A percentile compares a stretch with the other conserved stretches of the same genome.
These are phyloP conservation scores for Elongisporangium prolatum DNA, from an alignment of 352 stramenopile genomes.

Conservation along the genomic window DNA sequence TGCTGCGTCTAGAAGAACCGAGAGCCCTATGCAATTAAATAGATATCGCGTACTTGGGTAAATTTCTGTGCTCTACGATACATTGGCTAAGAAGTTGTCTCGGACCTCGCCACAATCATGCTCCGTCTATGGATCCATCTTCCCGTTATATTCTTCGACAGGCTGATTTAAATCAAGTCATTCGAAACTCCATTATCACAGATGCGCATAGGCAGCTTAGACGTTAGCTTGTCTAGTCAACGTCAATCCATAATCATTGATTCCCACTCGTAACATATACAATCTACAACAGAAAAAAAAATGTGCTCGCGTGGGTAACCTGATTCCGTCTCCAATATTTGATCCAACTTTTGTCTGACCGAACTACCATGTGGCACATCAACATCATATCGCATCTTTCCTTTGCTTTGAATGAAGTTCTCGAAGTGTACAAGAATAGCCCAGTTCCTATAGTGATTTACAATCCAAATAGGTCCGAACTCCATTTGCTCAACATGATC, in stretches of 20 bases:
- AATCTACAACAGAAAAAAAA: slow-evolving; percentile 2
- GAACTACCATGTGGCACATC: background rate
- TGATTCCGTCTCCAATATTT: slow-evolving; percentile 3
- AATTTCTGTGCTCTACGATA: too few species aligned
- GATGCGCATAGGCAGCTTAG: slow-evolving; percentile 4
- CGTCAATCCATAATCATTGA: background rate
- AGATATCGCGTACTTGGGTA: too few species aligned
- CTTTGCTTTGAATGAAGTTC: slow-evolving; percentile 6
- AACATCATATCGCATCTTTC: slow-evolving; percentile 5
- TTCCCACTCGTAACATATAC: background rate
- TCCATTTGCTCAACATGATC: slow-evolving; percentile 20
- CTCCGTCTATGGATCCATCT: background rate
- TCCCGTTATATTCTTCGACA: slow-evolving; percentile 6
- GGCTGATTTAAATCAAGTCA: background rate
- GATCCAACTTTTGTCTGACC: background rate
- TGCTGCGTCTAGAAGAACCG: too few species aligned
- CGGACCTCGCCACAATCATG: too few species aligned
- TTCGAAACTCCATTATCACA: background rate
- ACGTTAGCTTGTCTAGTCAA: background rate
- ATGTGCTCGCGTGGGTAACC: background rate
- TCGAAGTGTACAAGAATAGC: slow-evolving; percentile 10
- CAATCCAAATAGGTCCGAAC: slow-evolving; percentile 14
- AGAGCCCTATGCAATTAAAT: too few species aligned
- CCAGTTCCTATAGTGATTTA: slow-evolving; percentile 15
- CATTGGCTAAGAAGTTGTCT: too few species aligned